A percentile compares a stretch with the other conserved stretches of the same genome.
phyloP scores from a whole-genome alignment of 371 early-diverging fungal genomes.

The Syncephalastrum sp. region DNA sequence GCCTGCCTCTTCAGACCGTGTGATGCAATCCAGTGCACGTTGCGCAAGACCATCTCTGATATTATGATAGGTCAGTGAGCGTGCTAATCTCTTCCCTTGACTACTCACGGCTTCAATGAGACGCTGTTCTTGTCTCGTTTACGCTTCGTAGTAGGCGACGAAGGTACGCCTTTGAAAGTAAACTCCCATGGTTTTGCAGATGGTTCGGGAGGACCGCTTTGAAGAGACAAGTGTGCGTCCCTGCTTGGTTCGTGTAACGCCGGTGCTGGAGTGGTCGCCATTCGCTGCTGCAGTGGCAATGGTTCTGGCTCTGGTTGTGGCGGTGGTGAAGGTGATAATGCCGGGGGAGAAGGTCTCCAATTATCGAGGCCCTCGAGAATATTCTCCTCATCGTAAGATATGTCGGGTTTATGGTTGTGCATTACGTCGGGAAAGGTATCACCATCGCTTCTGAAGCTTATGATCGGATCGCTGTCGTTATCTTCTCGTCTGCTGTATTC shows the following conservation, averaged over 20 bases:
- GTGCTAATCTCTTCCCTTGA: neutral
- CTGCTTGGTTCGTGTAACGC: neutral
- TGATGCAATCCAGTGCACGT: slow-evolving; percentile 1
- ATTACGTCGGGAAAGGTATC: neutral
- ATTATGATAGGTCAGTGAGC: neutral
- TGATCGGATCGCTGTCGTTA: neutral
- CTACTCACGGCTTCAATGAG: neutral
- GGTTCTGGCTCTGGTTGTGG: neutral
- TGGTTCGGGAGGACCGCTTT: neutral
- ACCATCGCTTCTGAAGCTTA: slow-evolving; percentile 1
- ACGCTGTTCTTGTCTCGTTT: neutral
- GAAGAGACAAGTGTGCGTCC: neutral
- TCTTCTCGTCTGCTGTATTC: neutral
- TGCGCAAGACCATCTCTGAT: slow-evolving; percentile 1
- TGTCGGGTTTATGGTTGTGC: neutral
- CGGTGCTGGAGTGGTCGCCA: neutral
- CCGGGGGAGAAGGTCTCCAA: neutral
- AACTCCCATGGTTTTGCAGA: neutral
- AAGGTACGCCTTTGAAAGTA: neutral
- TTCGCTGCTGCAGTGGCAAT: neutral
- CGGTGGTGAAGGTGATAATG: neutral
- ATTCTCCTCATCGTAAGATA: neutral
- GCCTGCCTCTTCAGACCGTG: neutral
- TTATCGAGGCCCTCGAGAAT: neutral
- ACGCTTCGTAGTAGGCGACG: neutral